Evolutionary conservation across 148 eudicot genomes (phyloP).

Genomic region (Fagopyrum esculentum): DNA sequence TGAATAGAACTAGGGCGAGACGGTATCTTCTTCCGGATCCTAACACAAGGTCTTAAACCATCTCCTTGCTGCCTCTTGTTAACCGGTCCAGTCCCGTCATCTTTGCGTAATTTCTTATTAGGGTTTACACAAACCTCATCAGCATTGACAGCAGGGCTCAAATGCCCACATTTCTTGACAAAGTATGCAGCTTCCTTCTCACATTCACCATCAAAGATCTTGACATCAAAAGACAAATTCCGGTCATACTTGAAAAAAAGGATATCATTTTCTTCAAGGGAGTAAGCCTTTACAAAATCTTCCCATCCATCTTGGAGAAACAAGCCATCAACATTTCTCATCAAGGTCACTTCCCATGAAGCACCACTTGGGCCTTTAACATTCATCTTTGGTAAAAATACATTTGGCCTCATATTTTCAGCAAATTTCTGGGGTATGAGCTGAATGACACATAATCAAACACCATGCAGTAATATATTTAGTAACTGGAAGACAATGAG

Average conservation of each 20-base stretch:
- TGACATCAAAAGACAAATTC: slow-evolving; percentile 17
- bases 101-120: neutral
- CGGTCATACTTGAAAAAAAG: slow-evolving; percentile 24
- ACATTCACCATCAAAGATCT: slow-evolving; percentile 20
- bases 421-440: slow-evolving; percentile 22
- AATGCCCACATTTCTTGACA: slow-evolving; percentile 17
- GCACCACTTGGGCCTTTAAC: slow-evolving; percentile 20
- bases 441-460: neutral
- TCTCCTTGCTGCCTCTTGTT: neutral
- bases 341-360: slow-evolving; percentile 15
- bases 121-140: slow-evolving; percentile 4
- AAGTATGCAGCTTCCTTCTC: slow-evolving; percentile 23
- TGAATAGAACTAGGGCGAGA: neutral
- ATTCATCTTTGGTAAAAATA: slow-evolving; percentile 11
- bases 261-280: slow-evolving; percentile 21
- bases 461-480: no score
- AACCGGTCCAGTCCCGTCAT: neutral
- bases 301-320: slow-evolving; percentile 23
- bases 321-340: neutral
- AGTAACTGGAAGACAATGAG: no score
- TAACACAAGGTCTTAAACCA: neutral
- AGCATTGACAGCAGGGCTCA: slow-evolving; percentile 5
- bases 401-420: slow-evolving; percentile 11
- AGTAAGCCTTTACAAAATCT: slow-evolving; percentile 22
- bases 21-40: neutral